These are phyloP conservation scores for Aspergillus uvarum DNA, from an alignment of 2,329 filamentous ascomycete genomes.

Conservation along the genomic window DNA sequence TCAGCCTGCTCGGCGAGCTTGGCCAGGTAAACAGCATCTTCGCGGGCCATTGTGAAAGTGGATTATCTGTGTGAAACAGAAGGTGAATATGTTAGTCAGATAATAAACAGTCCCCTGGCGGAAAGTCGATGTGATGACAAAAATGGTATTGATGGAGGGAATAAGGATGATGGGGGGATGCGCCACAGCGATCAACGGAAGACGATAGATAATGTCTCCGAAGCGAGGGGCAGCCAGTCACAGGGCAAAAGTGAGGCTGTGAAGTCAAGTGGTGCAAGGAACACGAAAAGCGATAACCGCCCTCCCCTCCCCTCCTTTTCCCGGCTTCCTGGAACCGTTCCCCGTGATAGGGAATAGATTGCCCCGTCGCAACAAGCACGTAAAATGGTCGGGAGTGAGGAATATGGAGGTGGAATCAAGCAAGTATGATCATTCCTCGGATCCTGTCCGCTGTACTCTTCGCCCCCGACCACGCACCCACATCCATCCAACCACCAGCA, in stretches of 20 bases:
- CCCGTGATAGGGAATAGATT: conserved; percentile 2
- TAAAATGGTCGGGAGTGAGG: background rate
- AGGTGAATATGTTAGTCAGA: conserved; percentile 7
- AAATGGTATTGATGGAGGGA: background rate
- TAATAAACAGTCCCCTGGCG: conserved; percentile 2
- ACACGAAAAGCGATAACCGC: conserved; percentile 16
- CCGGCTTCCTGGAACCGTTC: background rate
- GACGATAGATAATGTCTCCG: conserved; percentile 7
- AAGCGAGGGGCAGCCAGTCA: conserved; percentile 24
- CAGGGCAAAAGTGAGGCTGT: conserved; percentile 24
- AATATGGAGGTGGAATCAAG: background rate
- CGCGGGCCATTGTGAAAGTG: conserved; percentile 85
- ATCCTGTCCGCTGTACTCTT: background rate
- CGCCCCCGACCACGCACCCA: conserved; percentile 1
- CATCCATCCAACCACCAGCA: background rate
- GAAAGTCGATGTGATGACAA: background rate
- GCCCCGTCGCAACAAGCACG: background rate
- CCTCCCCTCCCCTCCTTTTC: conserved; percentile 12
- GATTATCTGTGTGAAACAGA: conserved; percentile 23
- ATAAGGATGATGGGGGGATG: background rate
- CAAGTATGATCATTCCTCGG: background rate
- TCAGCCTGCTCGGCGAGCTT: conserved; percentile 99
- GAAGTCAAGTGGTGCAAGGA: conserved; percentile 18
- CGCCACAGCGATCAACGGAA: conserved; percentile 2
- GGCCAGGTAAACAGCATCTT: conserved; percentile 98